Evolutionary conservation across 768 basidiomycete species (phyloP).

Genomic region (Russula foetens): DNA sequence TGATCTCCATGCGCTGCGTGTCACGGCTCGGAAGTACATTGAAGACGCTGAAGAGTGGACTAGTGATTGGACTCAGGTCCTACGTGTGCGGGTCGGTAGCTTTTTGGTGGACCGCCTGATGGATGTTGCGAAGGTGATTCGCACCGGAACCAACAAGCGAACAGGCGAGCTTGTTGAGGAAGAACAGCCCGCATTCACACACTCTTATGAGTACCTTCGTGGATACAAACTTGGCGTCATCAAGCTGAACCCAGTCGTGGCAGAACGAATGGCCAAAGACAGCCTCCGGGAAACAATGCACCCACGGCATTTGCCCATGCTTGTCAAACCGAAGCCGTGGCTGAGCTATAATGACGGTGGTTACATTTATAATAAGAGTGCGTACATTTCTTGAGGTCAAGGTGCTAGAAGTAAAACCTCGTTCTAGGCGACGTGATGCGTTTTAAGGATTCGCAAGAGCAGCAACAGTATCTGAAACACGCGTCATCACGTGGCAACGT

Average conservation of each 20-base stretch:
- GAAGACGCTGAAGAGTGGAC: slow-evolving; percentile 64
- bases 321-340: slow-evolving; percentile 89
- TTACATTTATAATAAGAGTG: slow-evolving; percentile 74
- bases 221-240: slow-evolving; percentile 92
- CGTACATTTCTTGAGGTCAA: slow-evolving; percentile 21
- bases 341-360: slow-evolving; percentile 66
- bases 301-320: slow-evolving; percentile 94
- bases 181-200: slow-evolving; percentile 83
- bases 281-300: slow-evolving; percentile 63
- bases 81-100: slow-evolving; percentile 72
- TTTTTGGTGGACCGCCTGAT: slow-evolving; percentile 78
- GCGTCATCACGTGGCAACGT: slow-evolving; percentile 69
- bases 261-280: slow-evolving; percentile 72
- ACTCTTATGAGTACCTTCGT: slow-evolving; percentile 88
- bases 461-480: slow-evolving; percentile 64
- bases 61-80: slow-evolving; percentile 73
- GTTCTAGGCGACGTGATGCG: slow-evolving; percentile 70
- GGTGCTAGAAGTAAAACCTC: slow-evolving; percentile 1
- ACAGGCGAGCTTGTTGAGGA: slow-evolving; percentile 65
- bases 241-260: slow-evolving; percentile 73
- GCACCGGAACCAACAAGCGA: slow-evolving; percentile 47
- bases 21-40: slow-evolving; percentile 57
- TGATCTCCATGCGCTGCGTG: slow-evolving; percentile 52
- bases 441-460: slow-evolving; percentile 84
- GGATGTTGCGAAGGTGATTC: slow-evolving; percentile 69